These are phyloP conservation scores for Xylariaceae sp. DNA, from an alignment of 2,329 filamentous ascomycete genomes.

Conservation along the genomic window DNA sequence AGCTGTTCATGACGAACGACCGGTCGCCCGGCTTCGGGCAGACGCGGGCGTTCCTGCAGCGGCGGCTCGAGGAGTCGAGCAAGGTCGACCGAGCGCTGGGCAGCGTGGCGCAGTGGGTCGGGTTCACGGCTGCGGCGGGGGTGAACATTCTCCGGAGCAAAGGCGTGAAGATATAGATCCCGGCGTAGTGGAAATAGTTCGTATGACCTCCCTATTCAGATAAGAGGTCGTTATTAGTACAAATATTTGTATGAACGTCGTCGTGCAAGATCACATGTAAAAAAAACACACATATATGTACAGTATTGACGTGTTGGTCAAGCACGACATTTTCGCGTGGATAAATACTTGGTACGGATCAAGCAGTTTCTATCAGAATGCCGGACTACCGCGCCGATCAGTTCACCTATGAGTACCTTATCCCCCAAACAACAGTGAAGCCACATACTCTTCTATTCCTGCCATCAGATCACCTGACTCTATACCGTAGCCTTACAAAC, in stretches of 20 bases:
- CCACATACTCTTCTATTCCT: constrained; percentile 7
- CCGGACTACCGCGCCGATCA: background rate
- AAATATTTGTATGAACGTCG: background rate
- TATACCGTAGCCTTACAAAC: constrained; percentile 1
- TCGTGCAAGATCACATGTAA: background rate
- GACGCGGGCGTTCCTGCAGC: constrained; percentile 78
- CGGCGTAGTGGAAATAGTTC: background rate
- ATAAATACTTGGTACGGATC: background rate
- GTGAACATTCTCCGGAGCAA: constrained; percentile 87
- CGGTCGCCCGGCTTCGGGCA: constrained; percentile 70
- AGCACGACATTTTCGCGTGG: background rate
- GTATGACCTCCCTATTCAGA: background rate
- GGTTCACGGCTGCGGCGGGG: constrained; percentile 75
- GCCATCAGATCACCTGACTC: background rate
- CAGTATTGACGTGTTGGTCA: background rate
- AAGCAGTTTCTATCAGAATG: background rate
- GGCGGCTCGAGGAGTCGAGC: constrained; percentile 71
- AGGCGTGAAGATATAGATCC: constrained; percentile 71
- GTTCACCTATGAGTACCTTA: constrained; percentile 13
- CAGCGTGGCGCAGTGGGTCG: constrained; percentile 74
- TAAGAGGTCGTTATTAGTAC: too few species aligned
- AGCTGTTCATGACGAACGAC: constrained; percentile 95
- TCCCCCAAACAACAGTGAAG: constrained; percentile 4
- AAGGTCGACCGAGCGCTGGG: constrained; percentile 64
- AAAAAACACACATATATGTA: background rate